Evolutionary conservation across 352 stramenopile genomes (phyloP), one percentile per base, ranked within the genome.

Genomic region (Lagenidium giganteum): DNA sequence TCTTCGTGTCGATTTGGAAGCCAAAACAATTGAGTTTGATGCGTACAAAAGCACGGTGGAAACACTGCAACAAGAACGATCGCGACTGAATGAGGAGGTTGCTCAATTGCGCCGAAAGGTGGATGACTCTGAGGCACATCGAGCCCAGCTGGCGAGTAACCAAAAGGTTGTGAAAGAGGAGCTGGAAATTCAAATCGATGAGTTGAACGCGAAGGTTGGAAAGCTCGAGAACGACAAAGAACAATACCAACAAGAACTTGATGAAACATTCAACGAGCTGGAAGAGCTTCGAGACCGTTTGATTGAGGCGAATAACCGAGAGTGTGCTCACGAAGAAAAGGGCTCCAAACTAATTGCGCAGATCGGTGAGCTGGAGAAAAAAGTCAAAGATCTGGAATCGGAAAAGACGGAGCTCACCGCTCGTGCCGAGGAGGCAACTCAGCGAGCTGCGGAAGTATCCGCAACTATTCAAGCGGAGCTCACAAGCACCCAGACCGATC

Each of bases 61-160:
- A 25, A 85, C 74, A 61, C 52, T 83, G n/a, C n/a, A n/a, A n/a
- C 6, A 73, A 83, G 46, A 67, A 80, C 24, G 69, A 85, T 42
- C 67, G 70, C 28, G 69, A 3, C 50, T 85, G 3, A 72, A 70
- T 20, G 67, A 66, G 27, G 72, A 85, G 35, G 83, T 85, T 32
- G 45, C 61, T 20, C 14, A 69, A n/a, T 44, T 85, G 18, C 70
- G 83, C 21, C 61, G 74, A n/a, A 59, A 63, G 14, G 75, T 82
- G 25, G 22, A 45, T 2, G 66, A 61, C 28, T 66, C 66, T 8
- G 62, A 70, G 40, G 57, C 55, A 22, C 64, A 82, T 31, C 72
- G 78, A 38, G 54, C 45, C 3, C 55, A 60, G 33, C 63, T 75
- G 24, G 67, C 67, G 13, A 43, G 55, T 24, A 71, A 60, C 5